These are phyloP conservation scores for Jackrogersella minutella DNA, from an alignment of 495 filamentous ascomycete species.

Conservation along the genomic window DNA sequence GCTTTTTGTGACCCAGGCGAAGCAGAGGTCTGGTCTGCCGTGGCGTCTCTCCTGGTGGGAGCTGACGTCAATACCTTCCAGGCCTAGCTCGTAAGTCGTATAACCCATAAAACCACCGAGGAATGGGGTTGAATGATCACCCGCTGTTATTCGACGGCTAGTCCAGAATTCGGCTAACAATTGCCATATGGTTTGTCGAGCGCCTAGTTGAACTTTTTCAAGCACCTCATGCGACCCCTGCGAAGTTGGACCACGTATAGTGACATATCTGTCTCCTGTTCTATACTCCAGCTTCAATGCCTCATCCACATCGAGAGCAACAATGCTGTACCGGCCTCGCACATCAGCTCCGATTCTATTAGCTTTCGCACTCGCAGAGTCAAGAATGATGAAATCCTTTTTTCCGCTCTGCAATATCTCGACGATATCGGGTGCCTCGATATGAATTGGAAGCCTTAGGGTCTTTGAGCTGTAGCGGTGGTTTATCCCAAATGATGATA, in stretches of 20 bases:
- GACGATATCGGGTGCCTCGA: slow-evolving; percentile 57
- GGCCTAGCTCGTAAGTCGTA: slow-evolving; percentile 86
- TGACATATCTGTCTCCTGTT: slow-evolving; percentile 51
- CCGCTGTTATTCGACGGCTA: slow-evolving; percentile 49
- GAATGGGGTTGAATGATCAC: slow-evolving; percentile 66
- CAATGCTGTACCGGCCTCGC: slow-evolving; percentile 71
- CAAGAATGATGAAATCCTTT: slow-evolving; percentile 61
- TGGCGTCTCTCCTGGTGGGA: slow-evolving; percentile 44
- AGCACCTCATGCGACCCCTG: slow-evolving; percentile 10
- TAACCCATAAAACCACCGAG: slow-evolving; percentile 92
- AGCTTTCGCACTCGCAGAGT: slow-evolving; percentile 59
- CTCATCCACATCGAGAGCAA: slow-evolving; percentile 65
- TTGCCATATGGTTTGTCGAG: slow-evolving; percentile 60
- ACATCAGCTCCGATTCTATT: slow-evolving; percentile 51
- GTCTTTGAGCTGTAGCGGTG: slow-evolving; percentile 39
- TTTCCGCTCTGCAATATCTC: slow-evolving; percentile 53
- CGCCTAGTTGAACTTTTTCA: slow-evolving; percentile 44
- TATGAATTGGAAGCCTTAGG: slow-evolving; percentile 46
- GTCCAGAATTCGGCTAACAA: slow-evolving; percentile 66
- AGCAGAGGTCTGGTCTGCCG: slow-evolving; percentile 74
- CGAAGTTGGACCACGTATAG: slow-evolving; percentile 27
- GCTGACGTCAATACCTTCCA: slow-evolving; percentile 65
- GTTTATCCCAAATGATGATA: slow-evolving; percentile 40
- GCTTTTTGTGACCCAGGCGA: slow-evolving; percentile 80
- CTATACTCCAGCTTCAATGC: slow-evolving; percentile 63